These are phyloP conservation scores for Schizopora paradoxa DNA, from an alignment of 1,284 basidiomycete species.

Conservation along the genomic window DNA sequence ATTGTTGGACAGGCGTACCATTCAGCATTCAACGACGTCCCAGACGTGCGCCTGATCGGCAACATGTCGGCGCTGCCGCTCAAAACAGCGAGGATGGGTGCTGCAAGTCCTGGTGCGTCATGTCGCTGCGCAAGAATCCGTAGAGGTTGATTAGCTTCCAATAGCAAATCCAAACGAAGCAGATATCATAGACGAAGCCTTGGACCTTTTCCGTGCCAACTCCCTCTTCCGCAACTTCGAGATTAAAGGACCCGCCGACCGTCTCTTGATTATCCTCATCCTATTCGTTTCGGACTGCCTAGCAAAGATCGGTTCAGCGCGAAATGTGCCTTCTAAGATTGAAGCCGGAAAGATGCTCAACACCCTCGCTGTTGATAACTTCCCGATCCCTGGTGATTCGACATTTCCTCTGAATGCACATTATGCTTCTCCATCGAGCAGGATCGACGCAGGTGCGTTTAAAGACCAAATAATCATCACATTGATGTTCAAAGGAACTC, in stretches of 20 bases:
- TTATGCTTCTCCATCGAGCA: constrained; percentile 76
- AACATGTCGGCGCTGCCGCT: constrained; percentile 91
- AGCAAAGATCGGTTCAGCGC: constrained; percentile 72
- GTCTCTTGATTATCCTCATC: constrained; percentile 94
- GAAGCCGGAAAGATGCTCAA: constrained; percentile 89
- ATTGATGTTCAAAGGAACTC: constrained; percentile 13
- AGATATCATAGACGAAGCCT: constrained; percentile 94
- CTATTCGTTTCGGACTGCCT: constrained; percentile 98
- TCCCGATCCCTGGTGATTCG: constrained; percentile 93
- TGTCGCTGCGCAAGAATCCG: constrained; percentile 5
- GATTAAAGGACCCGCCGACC: constrained; percentile 97
- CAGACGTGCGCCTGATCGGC: constrained; percentile 79
- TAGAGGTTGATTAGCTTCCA: constrained; percentile 14
- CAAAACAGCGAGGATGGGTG: constrained; percentile 86
- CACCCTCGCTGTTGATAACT: constrained; percentile 89
- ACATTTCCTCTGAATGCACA: constrained; percentile 92
- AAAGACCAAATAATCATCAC: too few relatives aligned
- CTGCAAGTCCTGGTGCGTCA: constrained; percentile 76
- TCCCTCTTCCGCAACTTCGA: constrained; percentile 99
- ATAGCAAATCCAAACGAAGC: constrained; percentile 71
- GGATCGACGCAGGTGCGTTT: constrained; percentile 80
- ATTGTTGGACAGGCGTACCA: constrained; percentile 78
- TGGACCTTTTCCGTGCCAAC: constrained; percentile 98
- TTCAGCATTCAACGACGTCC: constrained; percentile 87
- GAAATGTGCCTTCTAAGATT: constrained; percentile 65